A percentile compares a stretch with the other conserved stretches of the same genome.
These are phyloP conservation scores for Bryum argenteum DNA, from an alignment of 225 moss, liverwort and hornwort species.

Conservation along the genomic window DNA sequence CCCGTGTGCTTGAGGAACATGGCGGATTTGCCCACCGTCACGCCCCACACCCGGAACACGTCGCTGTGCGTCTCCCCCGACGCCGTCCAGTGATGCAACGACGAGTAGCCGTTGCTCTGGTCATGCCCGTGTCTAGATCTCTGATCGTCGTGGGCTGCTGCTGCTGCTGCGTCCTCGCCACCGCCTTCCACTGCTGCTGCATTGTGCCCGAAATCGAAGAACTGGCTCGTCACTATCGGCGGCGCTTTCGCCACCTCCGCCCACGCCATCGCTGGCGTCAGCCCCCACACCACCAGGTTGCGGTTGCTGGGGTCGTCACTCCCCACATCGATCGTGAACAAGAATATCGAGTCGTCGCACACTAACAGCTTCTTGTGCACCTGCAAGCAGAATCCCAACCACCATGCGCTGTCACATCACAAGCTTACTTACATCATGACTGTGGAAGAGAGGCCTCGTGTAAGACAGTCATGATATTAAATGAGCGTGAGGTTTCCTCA, in stretches of 20 bases:
- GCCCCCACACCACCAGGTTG: constrained; percentile 39
- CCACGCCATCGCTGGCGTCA: constrained; percentile 33
- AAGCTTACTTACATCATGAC: no score
- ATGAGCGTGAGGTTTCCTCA: no score
- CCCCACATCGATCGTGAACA: constrained; percentile 40
- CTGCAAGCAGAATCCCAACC: constrained; percentile 7
- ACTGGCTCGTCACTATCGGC: constrained; percentile 24
- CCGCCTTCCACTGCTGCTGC: neutral
- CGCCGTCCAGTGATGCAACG: constrained; percentile 42
- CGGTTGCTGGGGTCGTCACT: neutral
- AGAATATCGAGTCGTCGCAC: constrained; percentile 28
- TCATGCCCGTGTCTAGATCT: neutral
- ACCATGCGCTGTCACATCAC: no score
- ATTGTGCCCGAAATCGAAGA: constrained; percentile 24
- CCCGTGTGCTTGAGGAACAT: constrained; percentile 46
- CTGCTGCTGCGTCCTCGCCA: neutral
- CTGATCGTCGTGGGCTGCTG: no score
- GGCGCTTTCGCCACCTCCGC: constrained; percentile 43
- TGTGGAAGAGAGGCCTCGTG: no score
- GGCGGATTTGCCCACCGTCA: constrained; percentile 25
- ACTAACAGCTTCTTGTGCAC: constrained; percentile 42
- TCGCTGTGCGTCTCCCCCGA: constrained; percentile 37
- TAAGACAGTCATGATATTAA: no score
- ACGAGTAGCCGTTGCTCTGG: constrained; percentile 39
- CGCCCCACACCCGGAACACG: constrained; percentile 39